phyloP scores from a whole-genome alignment of 257 asterid genomes.

The Hygrophila difformis region DNA sequence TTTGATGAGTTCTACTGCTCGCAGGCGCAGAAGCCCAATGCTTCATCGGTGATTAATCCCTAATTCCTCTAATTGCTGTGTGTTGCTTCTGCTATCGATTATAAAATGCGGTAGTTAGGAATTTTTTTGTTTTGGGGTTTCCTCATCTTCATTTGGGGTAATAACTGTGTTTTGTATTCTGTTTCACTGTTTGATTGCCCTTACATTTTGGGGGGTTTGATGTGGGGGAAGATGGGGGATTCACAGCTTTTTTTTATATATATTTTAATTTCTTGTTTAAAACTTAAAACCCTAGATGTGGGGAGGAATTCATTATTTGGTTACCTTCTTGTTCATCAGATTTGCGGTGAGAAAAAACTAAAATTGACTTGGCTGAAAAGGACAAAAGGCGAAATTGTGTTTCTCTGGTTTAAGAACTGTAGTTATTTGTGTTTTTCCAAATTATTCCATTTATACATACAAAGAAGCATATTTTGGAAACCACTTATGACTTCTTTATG shows the following conservation, averaged over 20 bases:
- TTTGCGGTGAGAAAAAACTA: too few relatives aligned
- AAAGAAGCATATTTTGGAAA: slow-evolving; percentile 8
- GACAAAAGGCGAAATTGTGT: slow-evolving; percentile 7
- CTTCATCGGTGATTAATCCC: slow-evolving; percentile 40
- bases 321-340: neutral
- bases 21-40: slow-evolving; percentile 36
- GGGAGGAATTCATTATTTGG: too few relatives aligned
- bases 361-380: slow-evolving; percentile 6
- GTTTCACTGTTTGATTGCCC: slow-evolving; percentile 16
- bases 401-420: slow-evolving; percentile 12
- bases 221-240: slow-evolving; percentile 5
- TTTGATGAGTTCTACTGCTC: slow-evolving; percentile 50
- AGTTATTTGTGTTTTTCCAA: neutral
- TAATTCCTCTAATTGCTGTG: neutral
- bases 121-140: neutral
- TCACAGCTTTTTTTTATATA: too few relatives aligned
- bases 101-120: neutral
- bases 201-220: neutral
- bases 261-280: too few relatives aligned
- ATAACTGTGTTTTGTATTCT: neutral
- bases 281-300: too few relatives aligned
- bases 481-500: slow-evolving; percentile 24
- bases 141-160: neutral
- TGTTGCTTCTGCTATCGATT: too few relatives aligned
- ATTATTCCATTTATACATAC: neutral